Evolutionary conservation across 306 rosid species (phyloP), one percentile per base, ranked within the genome.

Genomic region (Lithocarpus polystachyus): DNA sequence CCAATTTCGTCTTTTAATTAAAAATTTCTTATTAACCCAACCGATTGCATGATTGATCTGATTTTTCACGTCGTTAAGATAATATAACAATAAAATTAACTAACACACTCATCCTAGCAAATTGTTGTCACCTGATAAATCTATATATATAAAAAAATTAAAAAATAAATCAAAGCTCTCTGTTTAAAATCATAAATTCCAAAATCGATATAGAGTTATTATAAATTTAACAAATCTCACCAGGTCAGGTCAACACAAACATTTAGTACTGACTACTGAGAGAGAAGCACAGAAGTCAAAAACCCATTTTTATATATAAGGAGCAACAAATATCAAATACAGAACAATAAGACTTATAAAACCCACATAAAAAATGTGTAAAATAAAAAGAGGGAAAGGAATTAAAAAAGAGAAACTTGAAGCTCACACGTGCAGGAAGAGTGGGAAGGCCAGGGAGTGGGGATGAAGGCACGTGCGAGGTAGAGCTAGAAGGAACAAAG

Each of bases 361-460:
- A 67, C 20, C 45, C 23, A 31, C 9, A 71, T 29, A 57, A 28
- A 56, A 26, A 6, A 78, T 68, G 24, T 68, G 24, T 62, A 1
- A 74, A 5, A 56, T 24, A 13, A 31, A 70, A 18, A 1, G n/a
- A 15, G 7, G 19, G 15, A 35, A 9, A 24, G 45, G 19, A 20
- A 18, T 19, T 5, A 43, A 5, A 9, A 22, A 22, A 52, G 18
- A 13, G 20, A 48, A 59, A 40, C 8, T 40, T 40, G 45, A 40
- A 68, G 78, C 93, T 91, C 90, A 94, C 99, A 87, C 92, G 95
- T 76, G 90, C 60, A 75, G 88, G 82, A 59, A 83, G 68, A 68
- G 86, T 59, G 87, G 80, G 67, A 33, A 48, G 79, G 62, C 5
- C 15, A 43, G 37, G 8, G 20, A 76, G 55, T 1, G 82, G 73